These are phyloP conservation scores for Aureobasidium sp. DNA, from an alignment of 2,329 filamentous ascomycete genomes.

Conservation along the genomic window DNA sequence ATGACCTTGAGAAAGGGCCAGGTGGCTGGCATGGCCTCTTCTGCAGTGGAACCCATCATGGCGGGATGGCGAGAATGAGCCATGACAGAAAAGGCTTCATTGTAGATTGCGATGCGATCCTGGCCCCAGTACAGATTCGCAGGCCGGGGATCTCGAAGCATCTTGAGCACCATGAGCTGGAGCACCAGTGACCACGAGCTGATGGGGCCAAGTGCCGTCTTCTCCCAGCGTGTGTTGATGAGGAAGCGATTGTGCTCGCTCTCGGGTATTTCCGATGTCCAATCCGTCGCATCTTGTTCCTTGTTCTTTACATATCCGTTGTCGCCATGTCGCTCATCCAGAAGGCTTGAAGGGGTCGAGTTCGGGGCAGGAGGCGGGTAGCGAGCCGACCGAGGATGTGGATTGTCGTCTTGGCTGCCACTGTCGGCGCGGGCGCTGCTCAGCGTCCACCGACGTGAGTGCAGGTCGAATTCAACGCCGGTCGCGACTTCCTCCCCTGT, in stretches of 20 bases:
- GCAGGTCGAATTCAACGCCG: not conserved
- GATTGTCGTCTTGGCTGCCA: not conserved
- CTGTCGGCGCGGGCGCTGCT: not conserved
- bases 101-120: slow-evolving; percentile 10
- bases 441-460: not conserved
- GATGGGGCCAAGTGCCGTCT: slow-evolving; percentile 39
- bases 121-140: slow-evolving; percentile 8
- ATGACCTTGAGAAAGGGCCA: slow-evolving; percentile 8
- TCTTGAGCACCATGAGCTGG: slow-evolving; percentile 6
- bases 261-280: not conserved
- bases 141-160: slow-evolving; percentile 5
- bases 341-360: not conserved
- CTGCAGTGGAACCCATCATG: slow-evolving; percentile 13
- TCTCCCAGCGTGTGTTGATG: slow-evolving; percentile 3
- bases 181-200: not conserved
- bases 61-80: slow-evolving; percentile 5
- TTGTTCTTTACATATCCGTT: not conserved
- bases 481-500: too few relatives aligned
- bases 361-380: not conserved
- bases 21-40: slow-evolving; percentile 4
- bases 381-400: too few relatives aligned
- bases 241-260: slow-evolving; percentile 4
- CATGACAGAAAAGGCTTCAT: not conserved
- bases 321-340: too few relatives aligned
- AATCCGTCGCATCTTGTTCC: not conserved